phyloP scores from a whole-genome alignment of 108 stramenopile species.

The Pseudonitzschia pungens region DNA sequence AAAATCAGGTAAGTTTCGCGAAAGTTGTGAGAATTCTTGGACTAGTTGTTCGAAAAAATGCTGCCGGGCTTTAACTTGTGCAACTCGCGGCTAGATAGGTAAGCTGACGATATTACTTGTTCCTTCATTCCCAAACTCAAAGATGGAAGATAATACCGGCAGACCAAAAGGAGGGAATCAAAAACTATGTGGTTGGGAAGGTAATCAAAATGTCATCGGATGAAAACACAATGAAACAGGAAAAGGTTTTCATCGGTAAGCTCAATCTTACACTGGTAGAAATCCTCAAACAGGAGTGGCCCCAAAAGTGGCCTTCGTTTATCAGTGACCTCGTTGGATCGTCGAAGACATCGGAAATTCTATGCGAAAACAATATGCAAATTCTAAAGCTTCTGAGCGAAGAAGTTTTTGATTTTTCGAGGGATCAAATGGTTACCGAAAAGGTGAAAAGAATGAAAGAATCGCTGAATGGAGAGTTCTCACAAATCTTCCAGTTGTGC shows the following conservation, averaged over 20 bases:
- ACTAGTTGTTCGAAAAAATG: no score
- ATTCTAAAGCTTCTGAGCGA: slow-evolving; percentile 97
- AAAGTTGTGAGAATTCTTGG: background rate
- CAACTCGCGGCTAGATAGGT: no score
- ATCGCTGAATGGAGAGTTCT: slow-evolving; percentile 91
- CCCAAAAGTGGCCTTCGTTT: slow-evolving; percentile 99
- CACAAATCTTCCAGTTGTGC: slow-evolving; percentile 95
- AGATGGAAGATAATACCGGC: slow-evolving; percentile 90
- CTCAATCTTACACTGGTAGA: slow-evolving; percentile 96
- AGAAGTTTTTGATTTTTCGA: slow-evolving; percentile 98
- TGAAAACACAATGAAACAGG: slow-evolving; percentile 51
- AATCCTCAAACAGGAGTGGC: slow-evolving; percentile 99
- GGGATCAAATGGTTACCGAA: slow-evolving; percentile 95
- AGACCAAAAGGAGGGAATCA: slow-evolving; percentile 96
- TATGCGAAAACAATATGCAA: slow-evolving; percentile 99
- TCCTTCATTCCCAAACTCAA: background rate
- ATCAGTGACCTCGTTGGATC: slow-evolving; percentile 94
- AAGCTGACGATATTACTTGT: background rate
- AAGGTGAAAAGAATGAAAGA: slow-evolving; percentile 91
- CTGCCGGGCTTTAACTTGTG: no score
- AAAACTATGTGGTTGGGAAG: slow-evolving; percentile 95
- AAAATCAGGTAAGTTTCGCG: slow-evolving; percentile 62
- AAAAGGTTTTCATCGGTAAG: slow-evolving; percentile 81
- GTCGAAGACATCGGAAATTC: slow-evolving; percentile 84
- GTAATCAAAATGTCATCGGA: slow-evolving; percentile 89